These are phyloP conservation scores for Gynostemma pentaphyllum DNA, from an alignment of 306 rosid species.

Conservation along the genomic window DNA sequence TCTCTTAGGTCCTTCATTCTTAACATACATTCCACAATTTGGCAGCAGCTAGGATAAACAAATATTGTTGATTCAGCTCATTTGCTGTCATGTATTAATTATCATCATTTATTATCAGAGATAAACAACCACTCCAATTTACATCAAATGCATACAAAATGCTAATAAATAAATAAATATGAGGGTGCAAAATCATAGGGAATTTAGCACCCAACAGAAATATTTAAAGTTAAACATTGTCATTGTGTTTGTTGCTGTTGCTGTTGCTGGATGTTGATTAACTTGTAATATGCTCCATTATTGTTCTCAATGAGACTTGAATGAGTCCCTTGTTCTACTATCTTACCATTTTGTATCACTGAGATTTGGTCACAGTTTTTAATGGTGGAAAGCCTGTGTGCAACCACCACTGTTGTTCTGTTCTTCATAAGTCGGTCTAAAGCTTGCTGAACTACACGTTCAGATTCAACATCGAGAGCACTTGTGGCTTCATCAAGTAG, in stretches of 20 bases:
- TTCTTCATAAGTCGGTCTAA: constrained; percentile 72
- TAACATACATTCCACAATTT: too few species aligned
- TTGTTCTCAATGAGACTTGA: constrained; percentile 56
- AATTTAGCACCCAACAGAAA: constrained; percentile 9
- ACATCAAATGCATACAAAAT: constrained; percentile 12
- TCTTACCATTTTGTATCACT: constrained; percentile 78
- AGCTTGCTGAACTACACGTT: constrained; percentile 78
- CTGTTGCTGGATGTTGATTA: constrained; percentile 76
- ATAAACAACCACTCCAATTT: constrained; percentile 22
- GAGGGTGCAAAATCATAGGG: neutral
- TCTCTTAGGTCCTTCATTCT: too few species aligned
- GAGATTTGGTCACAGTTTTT: constrained; percentile 83
- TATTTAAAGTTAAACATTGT: too few species aligned
- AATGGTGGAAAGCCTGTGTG: constrained; percentile 86
- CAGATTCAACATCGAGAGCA: constrained; percentile 82
- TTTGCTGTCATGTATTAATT: neutral
- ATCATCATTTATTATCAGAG: constrained; percentile 10
- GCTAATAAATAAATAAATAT: constrained; percentile 11
- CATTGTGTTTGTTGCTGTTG: constrained; percentile 25
- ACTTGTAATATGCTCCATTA: constrained; percentile 70
- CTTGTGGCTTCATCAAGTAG: constrained; percentile 86
- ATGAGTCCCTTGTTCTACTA: constrained; percentile 86
- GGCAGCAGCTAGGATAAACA: neutral
- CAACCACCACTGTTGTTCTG: constrained; percentile 83
- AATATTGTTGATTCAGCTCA: neutral